Evolutionary conservation across 176 grass and related monocot species (phyloP).

Genomic region (Pharus latifolius): DNA sequence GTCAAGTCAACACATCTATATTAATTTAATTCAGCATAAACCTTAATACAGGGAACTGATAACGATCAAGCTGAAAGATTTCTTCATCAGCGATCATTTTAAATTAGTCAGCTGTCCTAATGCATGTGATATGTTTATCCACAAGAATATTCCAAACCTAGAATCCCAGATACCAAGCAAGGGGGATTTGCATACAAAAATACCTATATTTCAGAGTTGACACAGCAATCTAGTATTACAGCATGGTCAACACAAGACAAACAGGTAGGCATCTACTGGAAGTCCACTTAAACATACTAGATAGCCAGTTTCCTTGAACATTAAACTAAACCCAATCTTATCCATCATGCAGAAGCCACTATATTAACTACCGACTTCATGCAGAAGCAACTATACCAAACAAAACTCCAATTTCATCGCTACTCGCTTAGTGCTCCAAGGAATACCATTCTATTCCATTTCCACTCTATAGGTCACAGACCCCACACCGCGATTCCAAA

Average conservation of each 20-base stretch:
- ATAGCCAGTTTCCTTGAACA: neutral
- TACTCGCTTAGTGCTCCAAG: neutral
- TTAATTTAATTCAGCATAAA: neutral
- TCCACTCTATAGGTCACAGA: no score
- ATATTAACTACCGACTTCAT: neutral
- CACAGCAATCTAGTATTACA: neutral
- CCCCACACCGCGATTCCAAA: no score
- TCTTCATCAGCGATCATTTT: neutral
- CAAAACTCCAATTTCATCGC: neutral
- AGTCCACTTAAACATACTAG: neutral
- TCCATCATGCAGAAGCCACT: no score
- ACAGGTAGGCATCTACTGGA: neutral
- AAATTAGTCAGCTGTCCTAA: neutral
- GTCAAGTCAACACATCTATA: constrained; percentile 10
- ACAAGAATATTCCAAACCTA: constrained; percentile 45
- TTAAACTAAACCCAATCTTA: no score
- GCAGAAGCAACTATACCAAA: neutral
- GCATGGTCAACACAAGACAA: constrained; percentile 8
- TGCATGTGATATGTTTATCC: constrained; percentile 16
- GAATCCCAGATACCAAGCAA: constrained; percentile 20
- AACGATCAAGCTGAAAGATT: neutral
- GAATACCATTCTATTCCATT: neutral
- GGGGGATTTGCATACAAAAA: neutral
- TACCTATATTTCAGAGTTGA: constrained; percentile 3
- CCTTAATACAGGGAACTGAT: neutral